Evolutionary conservation across 2,329 filamentous ascomycete species (phyloP).

Genomic region (Aspergillus uvarum): DNA sequence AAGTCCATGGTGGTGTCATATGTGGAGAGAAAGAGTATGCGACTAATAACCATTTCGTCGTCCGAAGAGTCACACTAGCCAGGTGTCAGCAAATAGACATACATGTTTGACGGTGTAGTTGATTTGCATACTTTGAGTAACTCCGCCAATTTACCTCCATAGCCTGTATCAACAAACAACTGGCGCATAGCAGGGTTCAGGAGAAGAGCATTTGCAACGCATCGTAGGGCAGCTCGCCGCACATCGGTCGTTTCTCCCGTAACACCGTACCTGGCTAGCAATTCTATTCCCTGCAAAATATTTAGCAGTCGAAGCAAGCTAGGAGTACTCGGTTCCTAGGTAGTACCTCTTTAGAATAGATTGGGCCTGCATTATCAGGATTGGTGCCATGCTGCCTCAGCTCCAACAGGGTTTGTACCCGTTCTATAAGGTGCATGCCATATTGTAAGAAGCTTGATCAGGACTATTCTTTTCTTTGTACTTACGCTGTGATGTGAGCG

Average conservation of each 20-base stretch:
- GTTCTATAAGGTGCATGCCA: constrained; percentile 27
- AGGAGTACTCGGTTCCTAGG: background rate
- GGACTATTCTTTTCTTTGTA: constrained; percentile 8
- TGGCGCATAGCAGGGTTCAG: constrained; percentile 68
- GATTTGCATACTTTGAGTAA: constrained; percentile 58
- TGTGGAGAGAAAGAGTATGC: constrained; percentile 76
- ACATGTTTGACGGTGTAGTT: background rate
- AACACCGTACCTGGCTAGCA: constrained; percentile 71
- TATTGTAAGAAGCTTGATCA: background rate
- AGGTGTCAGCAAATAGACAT: constrained; percentile 6
- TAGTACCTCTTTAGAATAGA: constrained; percentile 74
- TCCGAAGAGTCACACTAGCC: constrained; percentile 66
- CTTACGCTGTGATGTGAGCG: constrained; percentile 62
- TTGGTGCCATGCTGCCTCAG: constrained; percentile 79
- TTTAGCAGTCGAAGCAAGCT: constrained; percentile 2
- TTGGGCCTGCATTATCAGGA: constrained; percentile 70
- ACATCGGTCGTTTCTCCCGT: constrained; percentile 61
- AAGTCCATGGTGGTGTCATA: constrained; percentile 73
- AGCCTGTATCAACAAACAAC: constrained; percentile 69
- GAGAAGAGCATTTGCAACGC: constrained; percentile 80
- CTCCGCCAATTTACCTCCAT: constrained; percentile 65
- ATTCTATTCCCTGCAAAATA: constrained; percentile 65
- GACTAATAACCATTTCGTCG: constrained; percentile 81
- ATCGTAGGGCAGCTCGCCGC: constrained; percentile 74
- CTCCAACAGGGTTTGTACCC: constrained; percentile 52